Evolutionary conservation across 2,329 filamentous ascomycete genomes (phyloP).

Genomic region (Fusarium papillatum): DNA sequence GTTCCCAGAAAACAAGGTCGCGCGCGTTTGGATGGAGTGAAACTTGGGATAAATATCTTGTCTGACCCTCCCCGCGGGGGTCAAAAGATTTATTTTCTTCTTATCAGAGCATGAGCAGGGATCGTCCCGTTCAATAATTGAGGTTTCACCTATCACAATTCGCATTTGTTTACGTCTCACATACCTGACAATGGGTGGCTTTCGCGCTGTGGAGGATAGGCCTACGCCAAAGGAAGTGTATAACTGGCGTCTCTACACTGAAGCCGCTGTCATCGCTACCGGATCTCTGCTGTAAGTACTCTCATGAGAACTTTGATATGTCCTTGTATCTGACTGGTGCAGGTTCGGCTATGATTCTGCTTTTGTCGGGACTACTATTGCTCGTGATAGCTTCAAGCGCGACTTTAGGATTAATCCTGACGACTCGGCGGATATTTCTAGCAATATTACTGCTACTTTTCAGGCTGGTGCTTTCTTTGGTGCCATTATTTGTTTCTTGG

Average conservation of each 20-base stretch:
- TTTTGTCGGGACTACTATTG: constrained; percentile 68
- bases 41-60: constrained; percentile 39
- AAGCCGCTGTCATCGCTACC: constrained; percentile 62
- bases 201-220: constrained; percentile 66
- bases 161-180: too few relatives aligned
- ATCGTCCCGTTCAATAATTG: not conserved
- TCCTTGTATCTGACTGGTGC: constrained; percentile 3
- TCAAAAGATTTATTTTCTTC: not conserved
- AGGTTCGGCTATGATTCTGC: constrained; percentile 67
- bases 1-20: constrained; percentile 11
- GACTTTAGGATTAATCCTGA: constrained; percentile 52
- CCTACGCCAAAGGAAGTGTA: constrained; percentile 69
- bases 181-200: constrained; percentile 48
- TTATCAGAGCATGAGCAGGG: constrained; percentile 1
- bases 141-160: not conserved
- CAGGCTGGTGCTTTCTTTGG: constrained; percentile 67
- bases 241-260: constrained; percentile 64
- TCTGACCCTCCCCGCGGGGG: constrained; percentile 14
- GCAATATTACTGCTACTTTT: constrained; percentile 61
- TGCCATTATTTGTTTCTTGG: constrained; percentile 60
- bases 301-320: not conserved
- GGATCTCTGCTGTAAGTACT: constrained; percentile 56
- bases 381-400: constrained; percentile 59
- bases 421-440: constrained; percentile 49
- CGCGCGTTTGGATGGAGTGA: not conserved